Percentiles rank a stretch among this genome's conserved stretches.
Evolutionary conservation across 805 yeast species (phyloP).

Genomic region (Yamadazyma tumulicola): DNA sequence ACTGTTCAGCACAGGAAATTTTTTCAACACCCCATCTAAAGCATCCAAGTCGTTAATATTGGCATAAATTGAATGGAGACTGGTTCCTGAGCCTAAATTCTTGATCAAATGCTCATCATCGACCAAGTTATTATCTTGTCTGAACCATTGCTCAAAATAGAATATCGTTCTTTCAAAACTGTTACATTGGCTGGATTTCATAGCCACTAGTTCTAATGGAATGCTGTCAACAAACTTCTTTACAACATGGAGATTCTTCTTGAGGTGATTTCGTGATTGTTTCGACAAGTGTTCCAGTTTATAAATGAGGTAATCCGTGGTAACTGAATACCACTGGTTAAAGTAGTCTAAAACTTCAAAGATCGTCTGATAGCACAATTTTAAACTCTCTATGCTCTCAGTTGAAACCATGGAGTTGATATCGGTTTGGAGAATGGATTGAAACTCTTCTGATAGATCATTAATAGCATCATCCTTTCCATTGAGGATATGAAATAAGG

Average conservation of each 20-base stretch:
- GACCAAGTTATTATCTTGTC: constrained; percentile 26
- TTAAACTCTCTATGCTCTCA: constrained; percentile 54
- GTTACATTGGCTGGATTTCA: constrained; percentile 75
- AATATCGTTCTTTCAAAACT: constrained; percentile 85
- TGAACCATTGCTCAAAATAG: constrained; percentile 73
- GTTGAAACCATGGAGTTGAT: constrained; percentile 37
- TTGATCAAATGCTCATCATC: constrained; percentile 18
- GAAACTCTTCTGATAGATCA: constrained; percentile 56
- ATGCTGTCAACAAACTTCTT: constrained; percentile 49
- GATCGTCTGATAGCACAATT: constrained; percentile 65
- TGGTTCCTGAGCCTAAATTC: constrained; percentile 38
- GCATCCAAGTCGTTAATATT: constrained; percentile 88
- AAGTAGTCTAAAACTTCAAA: constrained; percentile 82
- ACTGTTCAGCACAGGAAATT: constrained; percentile 64
- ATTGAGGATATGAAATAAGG: constrained; percentile 55
- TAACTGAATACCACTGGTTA: constrained; percentile 64
- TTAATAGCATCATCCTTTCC: constrained; percentile 20
- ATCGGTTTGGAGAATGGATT: constrained; percentile 47
- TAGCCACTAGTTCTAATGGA: constrained; percentile 70
- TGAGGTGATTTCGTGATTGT: constrained; percentile 12
- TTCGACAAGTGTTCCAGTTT: constrained; percentile 3
- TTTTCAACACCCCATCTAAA: constrained; percentile 76
- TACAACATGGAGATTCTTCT: constrained; percentile 26
- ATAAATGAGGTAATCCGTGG: constrained; percentile 24
- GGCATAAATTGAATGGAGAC: constrained; percentile 79